Conservation (phyloP, 2,329 filamentous ascomycete genomes). For the Seiridium cupressi region DNA sequence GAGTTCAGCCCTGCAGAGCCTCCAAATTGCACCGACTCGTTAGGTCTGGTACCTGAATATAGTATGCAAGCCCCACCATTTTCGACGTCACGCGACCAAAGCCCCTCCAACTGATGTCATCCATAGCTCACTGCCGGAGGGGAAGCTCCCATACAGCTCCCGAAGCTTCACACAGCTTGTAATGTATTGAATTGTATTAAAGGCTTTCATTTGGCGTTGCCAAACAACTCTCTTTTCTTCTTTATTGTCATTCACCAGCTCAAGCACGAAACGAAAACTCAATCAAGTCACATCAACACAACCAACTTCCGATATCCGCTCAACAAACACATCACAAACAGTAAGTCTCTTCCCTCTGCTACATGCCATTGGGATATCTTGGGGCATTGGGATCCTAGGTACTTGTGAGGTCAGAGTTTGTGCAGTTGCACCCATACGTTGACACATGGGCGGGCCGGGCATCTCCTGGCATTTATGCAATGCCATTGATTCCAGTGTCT, state of each 20-base stretch:
- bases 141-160: not conserved
- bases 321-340: not conserved
- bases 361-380: too few species aligned
- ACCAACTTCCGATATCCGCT: not conserved
- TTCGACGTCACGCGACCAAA: not conserved
- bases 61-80: not conserved
- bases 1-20: not conserved
- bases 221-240: not conserved
- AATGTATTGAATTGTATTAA: not conserved
- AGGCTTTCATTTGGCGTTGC: not conserved
- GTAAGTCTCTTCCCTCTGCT: not conserved
- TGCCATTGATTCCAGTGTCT: not conserved
- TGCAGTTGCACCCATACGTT: too few species aligned
- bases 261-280: not conserved
- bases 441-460: too few species aligned
- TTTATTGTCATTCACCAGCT: not conserved
- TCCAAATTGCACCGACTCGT: not conserved
- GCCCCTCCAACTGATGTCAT: slow-evolving; percentile 1
- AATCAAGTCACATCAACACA: not conserved
- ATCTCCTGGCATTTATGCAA: too few species aligned
- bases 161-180: not conserved
- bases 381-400: too few species aligned
- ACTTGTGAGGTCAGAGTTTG: too few species aligned
- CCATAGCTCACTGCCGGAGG: not conserved
- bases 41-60: not conserved